Evolutionary conservation across 2,329 filamentous ascomycete species (phyloP).

Genomic region (Thermoascus crustaceus): DNA sequence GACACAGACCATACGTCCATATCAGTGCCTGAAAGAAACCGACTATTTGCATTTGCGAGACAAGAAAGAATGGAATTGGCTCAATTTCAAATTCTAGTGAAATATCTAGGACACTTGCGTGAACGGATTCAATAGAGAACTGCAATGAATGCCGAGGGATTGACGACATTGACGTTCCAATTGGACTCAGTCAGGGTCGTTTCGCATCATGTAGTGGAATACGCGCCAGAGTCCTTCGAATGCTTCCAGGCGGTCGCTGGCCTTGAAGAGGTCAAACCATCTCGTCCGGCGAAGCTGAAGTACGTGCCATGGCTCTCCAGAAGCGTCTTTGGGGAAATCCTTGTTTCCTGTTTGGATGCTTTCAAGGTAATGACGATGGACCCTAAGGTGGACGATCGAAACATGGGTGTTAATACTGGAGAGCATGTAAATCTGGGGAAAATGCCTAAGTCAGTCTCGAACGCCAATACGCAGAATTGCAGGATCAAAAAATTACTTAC

Average conservation of each 20-base stretch:
- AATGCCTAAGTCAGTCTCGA: conserved; percentile 5
- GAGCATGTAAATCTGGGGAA: conserved; percentile 49
- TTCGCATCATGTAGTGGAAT: conserved; percentile 45
- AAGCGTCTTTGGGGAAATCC: conserved; percentile 14
- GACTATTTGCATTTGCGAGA: too few relatives aligned
- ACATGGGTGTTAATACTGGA: conserved; percentile 57
- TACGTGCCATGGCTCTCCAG: conserved; percentile 41
- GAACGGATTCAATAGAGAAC: too few relatives aligned
- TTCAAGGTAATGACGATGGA: conserved; percentile 50
- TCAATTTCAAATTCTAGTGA: too few relatives aligned
- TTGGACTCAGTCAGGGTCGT: conserved; percentile 6
- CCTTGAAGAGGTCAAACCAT: conserved; percentile 53
- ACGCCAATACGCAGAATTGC: too few relatives aligned
- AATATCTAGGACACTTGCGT: too few relatives aligned
- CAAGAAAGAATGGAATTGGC: too few relatives aligned
- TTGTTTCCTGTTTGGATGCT: conserved; percentile 41
- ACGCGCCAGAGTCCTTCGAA: conserved; percentile 52
- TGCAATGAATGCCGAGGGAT: not conserved
- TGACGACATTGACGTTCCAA: not conserved
- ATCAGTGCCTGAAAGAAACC: too few relatives aligned
- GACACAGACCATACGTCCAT: too few relatives aligned
- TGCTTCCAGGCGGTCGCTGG: conserved; percentile 47
- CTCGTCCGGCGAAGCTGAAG: conserved; percentile 47
- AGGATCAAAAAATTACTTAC: conserved; percentile 31
- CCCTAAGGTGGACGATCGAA: conserved; percentile 49